Evolutionary conservation across 176 grass and related monocot species (phyloP), one percentile per base, ranked within the genome.

Genomic region (Phyllostachys edulis): DNA sequence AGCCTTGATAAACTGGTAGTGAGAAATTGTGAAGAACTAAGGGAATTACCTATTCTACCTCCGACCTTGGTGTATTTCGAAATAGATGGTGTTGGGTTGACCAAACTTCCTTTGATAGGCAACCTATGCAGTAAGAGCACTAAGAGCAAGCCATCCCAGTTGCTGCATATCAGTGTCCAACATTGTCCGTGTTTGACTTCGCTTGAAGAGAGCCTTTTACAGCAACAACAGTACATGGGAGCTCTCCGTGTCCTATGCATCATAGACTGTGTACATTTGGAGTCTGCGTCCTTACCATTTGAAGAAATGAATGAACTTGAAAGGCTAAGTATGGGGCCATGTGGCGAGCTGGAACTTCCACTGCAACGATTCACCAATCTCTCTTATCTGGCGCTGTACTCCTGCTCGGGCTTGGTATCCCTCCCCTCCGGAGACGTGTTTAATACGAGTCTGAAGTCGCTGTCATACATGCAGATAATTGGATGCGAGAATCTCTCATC

Each of bases 381-480:
- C 0, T 20, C 0, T 23, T 0, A 0, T 0, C 20, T 84, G 3
- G 0, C 0, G 1, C 32, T 88, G n/a, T 0, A 0, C 0, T 9
- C 50, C 9, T 80, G 75, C 42, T 41, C 15, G 6, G 59, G 45
- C n/a, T 12, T 85, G 11, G 18, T 57, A 3, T 59, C 24, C 1
- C 72, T 89, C 15, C 81, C 81, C 9, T 67, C 29, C 4, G 40
- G 11, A 10, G 75, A 75, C 40, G 66, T 52, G 0, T 80, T 47
- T 12, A 16, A 50, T 47, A 14, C 45, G 17, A 66, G 27, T 9
- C 0, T 80, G 2, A 23, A 11, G 5, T 67, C 27, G 0, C 16
- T 65, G 5, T 0, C 0, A 0, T 0, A 0, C 5, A 34, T 79
- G 0, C 0, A 0, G 0, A 9, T 63, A 10, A 0, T 0, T 0